Conservation (phyloP, 768 basidiomycete genomes). For the Suillus variegatus region DNA sequence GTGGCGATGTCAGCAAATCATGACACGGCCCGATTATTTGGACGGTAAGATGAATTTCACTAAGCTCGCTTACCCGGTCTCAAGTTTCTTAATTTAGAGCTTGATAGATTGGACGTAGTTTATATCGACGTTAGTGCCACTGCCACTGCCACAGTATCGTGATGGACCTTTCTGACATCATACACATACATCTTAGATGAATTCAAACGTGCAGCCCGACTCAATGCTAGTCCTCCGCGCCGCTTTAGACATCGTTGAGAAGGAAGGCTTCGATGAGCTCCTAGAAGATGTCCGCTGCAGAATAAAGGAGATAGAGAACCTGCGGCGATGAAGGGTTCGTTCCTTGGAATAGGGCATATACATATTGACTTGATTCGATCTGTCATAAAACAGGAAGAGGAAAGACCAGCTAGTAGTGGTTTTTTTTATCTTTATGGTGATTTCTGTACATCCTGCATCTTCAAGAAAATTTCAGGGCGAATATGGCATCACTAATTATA, state of each 20-base stretch:
- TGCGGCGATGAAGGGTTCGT: slow-evolving; percentile 37
- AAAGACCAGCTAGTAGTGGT: not conserved
- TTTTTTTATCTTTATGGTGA: not conserved
- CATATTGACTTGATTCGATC: not conserved
- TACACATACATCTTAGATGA: slow-evolving; percentile 43
- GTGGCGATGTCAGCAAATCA: slow-evolving; percentile 76
- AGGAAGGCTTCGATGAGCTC: slow-evolving; percentile 79
- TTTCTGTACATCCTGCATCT: not conserved
- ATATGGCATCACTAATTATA: not conserved
- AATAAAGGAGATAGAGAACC: slow-evolving; percentile 85
- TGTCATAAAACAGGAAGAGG: not conserved
- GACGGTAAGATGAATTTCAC: slow-evolving; percentile 48
- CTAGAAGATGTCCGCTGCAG: slow-evolving; percentile 72
- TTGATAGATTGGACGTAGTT: slow-evolving; percentile 73
- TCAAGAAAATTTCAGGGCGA: not conserved
- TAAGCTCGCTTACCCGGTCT: not conserved
- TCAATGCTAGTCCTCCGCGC: slow-evolving; percentile 76
- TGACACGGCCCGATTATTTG: slow-evolving; percentile 84
- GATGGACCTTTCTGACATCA: not conserved
- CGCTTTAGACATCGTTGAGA: slow-evolving; percentile 67
- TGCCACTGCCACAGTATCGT: slow-evolving; percentile 5
- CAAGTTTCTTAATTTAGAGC: slow-evolving; percentile 37
- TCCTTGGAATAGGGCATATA: not conserved
- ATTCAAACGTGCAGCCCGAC: slow-evolving; percentile 79
- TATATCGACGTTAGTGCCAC: slow-evolving; percentile 72